Base-by-base conservation (phyloP, 1,284 basidiomycete genomes). In the Grifola frondosa region DNA sequence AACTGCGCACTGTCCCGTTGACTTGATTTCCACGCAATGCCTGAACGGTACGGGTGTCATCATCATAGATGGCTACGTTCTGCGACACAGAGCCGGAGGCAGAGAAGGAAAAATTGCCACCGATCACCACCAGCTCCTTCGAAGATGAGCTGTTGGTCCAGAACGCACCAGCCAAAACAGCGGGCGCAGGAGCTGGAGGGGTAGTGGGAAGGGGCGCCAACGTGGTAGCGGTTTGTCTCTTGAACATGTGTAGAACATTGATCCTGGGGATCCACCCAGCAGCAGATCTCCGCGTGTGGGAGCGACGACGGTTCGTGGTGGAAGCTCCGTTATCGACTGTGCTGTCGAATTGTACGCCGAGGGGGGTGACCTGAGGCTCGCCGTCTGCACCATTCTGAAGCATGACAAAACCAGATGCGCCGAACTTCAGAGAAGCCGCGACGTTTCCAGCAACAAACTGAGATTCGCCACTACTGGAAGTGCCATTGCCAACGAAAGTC, bases 161-260 rank as follows among this genome's bases (percentile, higher is more conserved):
- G 71, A 95, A 98, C 2, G 81, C 79, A 25, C 91, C 95, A 0
- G 91, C 78, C 30, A 97, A 74, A 43, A 97, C 81, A 23, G 92
- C 84, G 1, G 93, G 91, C 1, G 89, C 84, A 1, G 78, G 68
- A 1, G 80, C 73, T 2, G 80, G 64, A 21, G 76, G 70, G 1
- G 73, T 49, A 15, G 78, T 46, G 7, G 88, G 85, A 12, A 91
- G 75, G 3, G 75, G 61, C 1, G 71, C 52, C 15, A 74, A 60
- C 26, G 66, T 63, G 21, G 58, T 59, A 6, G 59, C 61, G 37
- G 66, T 63, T 58, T 82, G 83, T 44, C 81, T 75, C 40, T 62
- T 61, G 53, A 81, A 81, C 21, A 87, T 38, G 20, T 65, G 59
- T n/a, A 70, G 64, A 17, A 77, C 61, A 38, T 64, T 69, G 49